phyloP scores from a whole-genome alignment of 1,284 basidiomycete genomes.

The Ceratobasidium sp. region DNA sequence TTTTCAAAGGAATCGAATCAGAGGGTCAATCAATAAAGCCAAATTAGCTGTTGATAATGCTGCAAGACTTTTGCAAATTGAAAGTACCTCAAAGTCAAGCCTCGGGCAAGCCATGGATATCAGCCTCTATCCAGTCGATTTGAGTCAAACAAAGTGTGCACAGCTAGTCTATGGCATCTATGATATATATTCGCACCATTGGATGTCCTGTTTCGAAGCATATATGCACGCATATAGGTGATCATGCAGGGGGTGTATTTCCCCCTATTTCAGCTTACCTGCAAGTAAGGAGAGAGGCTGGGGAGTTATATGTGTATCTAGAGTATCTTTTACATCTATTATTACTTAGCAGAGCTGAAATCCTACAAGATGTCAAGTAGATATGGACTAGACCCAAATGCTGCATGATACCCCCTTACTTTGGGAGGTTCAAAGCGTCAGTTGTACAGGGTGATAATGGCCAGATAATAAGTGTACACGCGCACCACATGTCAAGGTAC shows the following conservation, averaged over 20 bases:
- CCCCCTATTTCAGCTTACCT: slow-evolving; percentile 1
- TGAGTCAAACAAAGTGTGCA: neutral
- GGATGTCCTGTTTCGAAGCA: neutral
- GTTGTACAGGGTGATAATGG: neutral
- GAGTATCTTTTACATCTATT: neutral
- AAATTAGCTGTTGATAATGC: too few relatives aligned
- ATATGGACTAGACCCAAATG: slow-evolving; percentile 3
- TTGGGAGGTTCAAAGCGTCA: neutral
- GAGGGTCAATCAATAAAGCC: too few relatives aligned
- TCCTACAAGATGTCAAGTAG: neutral
- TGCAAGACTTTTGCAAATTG: too few relatives aligned
- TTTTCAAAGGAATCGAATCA: too few relatives aligned
- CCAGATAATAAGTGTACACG: neutral
- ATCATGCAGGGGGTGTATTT: neutral
- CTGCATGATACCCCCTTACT: slow-evolving; percentile 5
- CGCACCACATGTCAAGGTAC: neutral
- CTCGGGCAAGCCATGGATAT: neutral
- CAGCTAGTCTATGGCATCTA: neutral
- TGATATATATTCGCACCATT: neutral
- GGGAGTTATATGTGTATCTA: neutral
- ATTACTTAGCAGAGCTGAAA: neutral
- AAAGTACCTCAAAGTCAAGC: neutral
- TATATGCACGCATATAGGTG: neutral
- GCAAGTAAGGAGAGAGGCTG: neutral
- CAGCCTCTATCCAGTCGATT: neutral